Percentiles rank a stretch among this genome's conserved stretches.
phyloP scores from a whole-genome alignment of 306 rosid genomes.

The Begonia fuchsioides region DNA sequence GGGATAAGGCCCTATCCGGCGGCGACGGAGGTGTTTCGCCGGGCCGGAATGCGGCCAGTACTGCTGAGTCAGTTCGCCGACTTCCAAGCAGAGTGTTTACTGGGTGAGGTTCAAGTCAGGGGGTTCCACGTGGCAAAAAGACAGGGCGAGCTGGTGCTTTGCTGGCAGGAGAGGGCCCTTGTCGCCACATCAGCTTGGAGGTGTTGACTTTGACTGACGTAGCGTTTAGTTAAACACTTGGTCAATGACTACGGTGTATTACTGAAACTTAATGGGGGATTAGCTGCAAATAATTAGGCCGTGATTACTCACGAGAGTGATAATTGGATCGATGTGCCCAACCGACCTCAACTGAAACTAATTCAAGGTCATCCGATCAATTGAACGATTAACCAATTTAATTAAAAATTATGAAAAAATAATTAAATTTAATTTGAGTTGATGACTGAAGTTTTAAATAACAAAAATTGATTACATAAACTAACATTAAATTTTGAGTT shows the following conservation, averaged over 20 bases:
- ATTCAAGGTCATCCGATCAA: too few species aligned
- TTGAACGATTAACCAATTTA: too few species aligned
- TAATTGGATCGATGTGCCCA: too few species aligned
- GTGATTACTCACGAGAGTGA: too few species aligned
- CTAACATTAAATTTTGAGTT: too few species aligned
- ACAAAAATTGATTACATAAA: too few species aligned
- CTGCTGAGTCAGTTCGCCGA: slow-evolving; percentile 76
- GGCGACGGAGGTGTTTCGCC: slow-evolving; percentile 56
- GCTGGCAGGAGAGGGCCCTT: slow-evolving; percentile 62
- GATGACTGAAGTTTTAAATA: too few species aligned
- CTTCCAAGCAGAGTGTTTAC: slow-evolving; percentile 67
- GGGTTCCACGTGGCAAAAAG: slow-evolving; percentile 77
- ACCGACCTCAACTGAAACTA: too few species aligned
- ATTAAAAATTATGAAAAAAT: too few species aligned
- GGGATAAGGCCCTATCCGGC: slow-evolving; percentile 20
- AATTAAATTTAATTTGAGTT: too few species aligned
- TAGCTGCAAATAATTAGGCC: background rate
- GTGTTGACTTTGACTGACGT: slow-evolving; percentile 18
- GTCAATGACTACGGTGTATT: background rate
- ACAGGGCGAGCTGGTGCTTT: slow-evolving; percentile 66
- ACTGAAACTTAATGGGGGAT: too few species aligned
- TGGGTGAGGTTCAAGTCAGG: slow-evolving; percentile 52
- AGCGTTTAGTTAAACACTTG: background rate
- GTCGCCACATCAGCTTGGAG: slow-evolving; percentile 78
- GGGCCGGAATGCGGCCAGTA: slow-evolving; percentile 67